Evolutionary conservation across 495 filamentous ascomycete species (phyloP).

Genomic region (Podospora australis): DNA sequence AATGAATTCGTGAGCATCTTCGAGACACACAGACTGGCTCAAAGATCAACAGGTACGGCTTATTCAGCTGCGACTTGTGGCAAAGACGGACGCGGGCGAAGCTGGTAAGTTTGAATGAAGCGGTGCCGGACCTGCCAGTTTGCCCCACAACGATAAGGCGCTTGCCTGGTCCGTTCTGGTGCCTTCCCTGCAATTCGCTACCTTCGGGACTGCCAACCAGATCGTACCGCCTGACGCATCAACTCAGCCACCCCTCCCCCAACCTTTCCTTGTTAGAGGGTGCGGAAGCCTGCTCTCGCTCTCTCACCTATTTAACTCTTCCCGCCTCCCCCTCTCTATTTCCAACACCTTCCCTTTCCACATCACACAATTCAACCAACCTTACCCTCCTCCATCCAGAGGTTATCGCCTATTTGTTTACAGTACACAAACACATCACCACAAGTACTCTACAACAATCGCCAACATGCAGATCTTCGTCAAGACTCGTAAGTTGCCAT

Average conservation of each 20-base stretch:
- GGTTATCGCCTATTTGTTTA: too few species aligned
- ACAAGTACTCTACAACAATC: neutral
- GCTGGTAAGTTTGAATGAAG: slow-evolving; percentile 1
- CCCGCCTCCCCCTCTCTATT: slow-evolving; percentile 6
- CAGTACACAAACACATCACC: slow-evolving; percentile 13
- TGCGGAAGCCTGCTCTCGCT: slow-evolving; percentile 32
- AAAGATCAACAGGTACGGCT: neutral
- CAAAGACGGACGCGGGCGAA: slow-evolving; percentile 5
- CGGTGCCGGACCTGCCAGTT: neutral
- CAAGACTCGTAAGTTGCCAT: slow-evolving; percentile 73
- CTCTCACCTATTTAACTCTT: slow-evolving; percentile 20
- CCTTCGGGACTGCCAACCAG: slow-evolving; percentile 12
- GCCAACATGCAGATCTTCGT: slow-evolving; percentile 92
- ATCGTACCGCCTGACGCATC: slow-evolving; percentile 29
- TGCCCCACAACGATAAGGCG: slow-evolving; percentile 29
- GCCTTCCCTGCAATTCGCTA: slow-evolving; percentile 26
- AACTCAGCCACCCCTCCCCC: slow-evolving; percentile 25
- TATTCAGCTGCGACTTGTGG: slow-evolving; percentile 12
- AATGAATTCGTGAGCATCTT: neutral
- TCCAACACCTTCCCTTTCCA: slow-evolving; percentile 7
- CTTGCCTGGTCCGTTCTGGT: slow-evolving; percentile 25
- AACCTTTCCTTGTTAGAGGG: neutral
- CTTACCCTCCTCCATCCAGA: slow-evolving; percentile 16
- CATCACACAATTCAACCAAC: slow-evolving; percentile 8
- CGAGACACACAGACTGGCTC: neutral